A percentile compares a stretch with the other conserved stretches of the same genome.
Conservation (phyloP, 257 asterid species). For the Verbena officinalis region DNA sequence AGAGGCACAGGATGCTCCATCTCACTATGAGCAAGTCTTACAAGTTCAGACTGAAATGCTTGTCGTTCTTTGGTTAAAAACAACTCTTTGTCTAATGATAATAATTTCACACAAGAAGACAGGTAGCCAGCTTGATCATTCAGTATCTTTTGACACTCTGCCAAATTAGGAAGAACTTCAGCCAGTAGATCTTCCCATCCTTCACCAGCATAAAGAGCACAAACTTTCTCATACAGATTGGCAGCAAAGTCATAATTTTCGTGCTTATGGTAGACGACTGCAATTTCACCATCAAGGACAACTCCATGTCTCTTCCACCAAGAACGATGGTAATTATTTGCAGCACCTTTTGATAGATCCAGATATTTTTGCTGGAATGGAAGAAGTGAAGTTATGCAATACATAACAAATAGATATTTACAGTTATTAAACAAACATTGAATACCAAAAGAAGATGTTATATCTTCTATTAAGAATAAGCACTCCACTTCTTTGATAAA, state of each 20-base stretch:
- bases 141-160: conserved; percentile 92
- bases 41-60: conserved; percentile 95
- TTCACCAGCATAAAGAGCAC: conserved; percentile 99
- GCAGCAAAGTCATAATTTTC: conserved; percentile 86
- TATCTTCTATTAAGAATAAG: conserved; percentile 8
- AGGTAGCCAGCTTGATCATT: conserved; percentile 97
- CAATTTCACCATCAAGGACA: conserved; percentile 98
- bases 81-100: conserved; percentile 86
- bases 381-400: conserved; percentile 24
- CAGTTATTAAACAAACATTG: conserved; percentile 1
- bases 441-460: not conserved
- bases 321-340: conserved; percentile 87
- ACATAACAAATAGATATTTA: conserved; percentile 1
- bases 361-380: conserved; percentile 77
- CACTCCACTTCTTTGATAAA: conserved; percentile 20
- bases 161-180: conserved; percentile 93
- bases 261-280: conserved; percentile 84
- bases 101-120: conserved; percentile 93
- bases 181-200: conserved; percentile 98
- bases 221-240: conserved; percentile 92
- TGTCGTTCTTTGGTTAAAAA: conserved; percentile 86
- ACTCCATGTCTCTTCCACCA: conserved; percentile 99
- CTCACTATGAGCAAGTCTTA: conserved; percentile 91
- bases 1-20: conserved; percentile 97
- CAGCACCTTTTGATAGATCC: conserved; percentile 97